phyloP scores from a whole-genome alignment of 106 monocot genomes.

The Agapanthus africanus region DNA sequence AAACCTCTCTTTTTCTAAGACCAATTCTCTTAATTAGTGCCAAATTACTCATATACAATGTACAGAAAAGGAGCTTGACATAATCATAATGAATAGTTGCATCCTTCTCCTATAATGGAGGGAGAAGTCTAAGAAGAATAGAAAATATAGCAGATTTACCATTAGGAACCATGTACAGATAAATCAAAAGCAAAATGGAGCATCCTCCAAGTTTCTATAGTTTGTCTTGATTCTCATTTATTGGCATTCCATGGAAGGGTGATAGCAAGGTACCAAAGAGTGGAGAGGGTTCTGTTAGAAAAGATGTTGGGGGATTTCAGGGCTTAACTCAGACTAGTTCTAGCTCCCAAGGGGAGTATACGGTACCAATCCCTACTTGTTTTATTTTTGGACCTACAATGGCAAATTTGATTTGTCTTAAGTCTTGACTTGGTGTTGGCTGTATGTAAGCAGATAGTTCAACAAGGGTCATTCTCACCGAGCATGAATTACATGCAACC shows the following conservation, averaged over 20 bases:
- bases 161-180: no score
- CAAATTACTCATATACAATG: no score
- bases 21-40: no score
- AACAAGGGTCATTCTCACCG: slow-evolving; percentile 28
- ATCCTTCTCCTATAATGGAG: no score
- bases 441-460: slow-evolving; percentile 15
- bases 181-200: no score
- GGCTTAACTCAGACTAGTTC: slow-evolving; percentile 23
- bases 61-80: no score
- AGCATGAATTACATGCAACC: slow-evolving; percentile 41
- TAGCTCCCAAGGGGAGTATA: slow-evolving; percentile 29
- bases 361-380: slow-evolving; percentile 9
- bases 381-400: not conserved
- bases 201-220: no score
- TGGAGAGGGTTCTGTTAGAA: slow-evolving; percentile 25
- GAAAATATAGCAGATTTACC: no score
- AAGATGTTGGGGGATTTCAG: slow-evolving; percentile 21
- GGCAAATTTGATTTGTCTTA: not conserved
- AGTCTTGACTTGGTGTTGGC: not conserved
- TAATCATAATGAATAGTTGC: no score
- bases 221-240: not conserved
- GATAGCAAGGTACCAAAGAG: slow-evolving; percentile 35
- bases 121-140: no score
- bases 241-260: slow-evolving; percentile 19
- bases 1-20: no score